Evolutionary conservation across 1,284 basidiomycete species (phyloP), one percentile per base, ranked within the genome.

Genomic region (Apiotrichum gamsii): DNA sequence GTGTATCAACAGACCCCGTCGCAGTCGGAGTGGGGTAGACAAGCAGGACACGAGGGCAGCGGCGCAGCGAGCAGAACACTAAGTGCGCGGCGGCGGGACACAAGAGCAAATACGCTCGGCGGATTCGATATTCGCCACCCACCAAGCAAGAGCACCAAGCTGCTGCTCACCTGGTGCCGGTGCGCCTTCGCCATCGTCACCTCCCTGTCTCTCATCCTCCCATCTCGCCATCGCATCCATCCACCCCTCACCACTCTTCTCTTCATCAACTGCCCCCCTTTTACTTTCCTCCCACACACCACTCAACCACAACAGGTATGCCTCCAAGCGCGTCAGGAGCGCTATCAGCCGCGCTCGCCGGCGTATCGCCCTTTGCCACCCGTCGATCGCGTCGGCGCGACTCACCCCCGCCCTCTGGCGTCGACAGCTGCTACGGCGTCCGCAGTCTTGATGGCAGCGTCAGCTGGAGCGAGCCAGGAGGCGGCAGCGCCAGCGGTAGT

Each of bases 371-470:
- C 20, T 54, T 54, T 19, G 49, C 49, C 49, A 51, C 53, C 48
- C 52, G 52, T 35, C 42, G 52, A 24, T 21, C 43, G 11, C 8
- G 32, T 23, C 41, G 28, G 28, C 41, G 30, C 19, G 25, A 46
- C 20, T 33, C 40, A 14, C 24, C 42, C 21, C 47, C 54, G 14
- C 45, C 50, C 35, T 46, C 57, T 3, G 57, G 54, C 24, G 28
- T 43, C 1, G 60, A 62, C 39, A 58, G 56, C 41, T 57, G 41
- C 43, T 62, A 54, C 32, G 60, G 60, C n/a, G 60, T 62, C 8
- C 45, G 58, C 15, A 62, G 60, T 34, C 47, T 62, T 5, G 39
- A 62, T 5, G 43, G 51, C n/a, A 56, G 51, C 19, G 51, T 58
- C 25, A 28, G 25, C 25, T 28, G 25, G 25, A 28, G 25, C 25